Percentiles rank a stretch among this genome's conserved stretches.
Conservation (phyloP, 768 basidiomycete species). For the Hypsizygus marmoreus region DNA sequence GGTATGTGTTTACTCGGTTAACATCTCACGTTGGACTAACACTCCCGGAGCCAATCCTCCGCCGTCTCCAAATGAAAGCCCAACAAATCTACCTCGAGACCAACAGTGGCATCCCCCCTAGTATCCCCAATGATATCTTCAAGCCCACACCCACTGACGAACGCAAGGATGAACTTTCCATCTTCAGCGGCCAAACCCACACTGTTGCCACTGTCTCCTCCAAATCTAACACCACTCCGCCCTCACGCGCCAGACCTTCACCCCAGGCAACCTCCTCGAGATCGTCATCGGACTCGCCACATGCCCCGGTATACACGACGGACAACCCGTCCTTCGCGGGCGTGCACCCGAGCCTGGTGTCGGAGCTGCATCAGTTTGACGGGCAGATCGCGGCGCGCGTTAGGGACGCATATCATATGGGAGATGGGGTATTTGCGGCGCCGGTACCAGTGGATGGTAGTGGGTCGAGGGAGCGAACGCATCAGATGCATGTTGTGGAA, state of each 20-base stretch:
- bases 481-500: conserved; percentile 17
- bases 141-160: conserved; percentile 45
- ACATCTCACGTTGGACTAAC: neutral
- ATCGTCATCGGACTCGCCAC: conserved; percentile 25
- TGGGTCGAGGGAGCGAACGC: conserved; percentile 2
- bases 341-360: conserved; percentile 57
- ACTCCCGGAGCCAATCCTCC: conserved; percentile 58
- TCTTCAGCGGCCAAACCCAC: conserved; percentile 77
- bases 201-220: conserved; percentile 59
- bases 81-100: conserved; percentile 51
- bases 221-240: conserved; percentile 33
- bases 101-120: conserved; percentile 45
- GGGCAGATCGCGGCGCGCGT: conserved; percentile 55
- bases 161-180: conserved; percentile 68
- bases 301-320: conserved; percentile 29
- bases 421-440: conserved; percentile 35
- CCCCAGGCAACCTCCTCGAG: conserved; percentile 2
- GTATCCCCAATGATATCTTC: conserved; percentile 61
- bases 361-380: conserved; percentile 58
- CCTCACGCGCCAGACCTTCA: conserved; percentile 4
- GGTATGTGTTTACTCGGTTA: conserved; percentile 36
- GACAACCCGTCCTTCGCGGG: conserved; percentile 45
- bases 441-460: conserved; percentile 30
- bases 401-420: conserved; percentile 42
- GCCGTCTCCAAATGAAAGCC: conserved; percentile 62